Evolutionary conservation across 1,284 basidiomycete species (phyloP).

Genomic region (Cryptococcus hybrid): DNA sequence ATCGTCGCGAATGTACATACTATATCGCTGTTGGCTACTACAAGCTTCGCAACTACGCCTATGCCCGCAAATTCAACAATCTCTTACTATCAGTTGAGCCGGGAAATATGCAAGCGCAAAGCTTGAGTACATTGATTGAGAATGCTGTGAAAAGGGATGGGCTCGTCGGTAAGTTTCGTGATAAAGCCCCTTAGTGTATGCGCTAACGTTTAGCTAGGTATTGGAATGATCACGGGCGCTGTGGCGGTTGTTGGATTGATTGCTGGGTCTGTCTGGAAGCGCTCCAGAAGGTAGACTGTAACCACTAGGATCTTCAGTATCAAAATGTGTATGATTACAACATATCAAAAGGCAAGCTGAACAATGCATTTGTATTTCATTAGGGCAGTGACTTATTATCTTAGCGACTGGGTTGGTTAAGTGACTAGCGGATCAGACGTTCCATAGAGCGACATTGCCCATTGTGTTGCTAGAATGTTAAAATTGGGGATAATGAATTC

Average conservation of each 20-base stretch:
- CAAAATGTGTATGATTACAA: too few relatives aligned
- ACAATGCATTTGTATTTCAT: too few relatives aligned
- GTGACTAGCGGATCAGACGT: too few relatives aligned
- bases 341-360: too few relatives aligned
- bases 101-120: conserved; percentile 88
- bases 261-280: conserved; percentile 78
- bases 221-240: conserved; percentile 88
- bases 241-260: conserved; percentile 82
- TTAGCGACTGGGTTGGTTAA: too few relatives aligned
- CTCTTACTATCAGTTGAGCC: conserved; percentile 92
- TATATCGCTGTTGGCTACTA: conserved; percentile 96
- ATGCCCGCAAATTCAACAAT: conserved; percentile 90
- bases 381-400: too few relatives aligned
- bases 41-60: conserved; percentile 94
- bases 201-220: conserved; percentile 67
- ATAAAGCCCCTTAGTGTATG: conserved; percentile 8
- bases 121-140: conserved; percentile 80
- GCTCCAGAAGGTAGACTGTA: conserved; percentile 53
- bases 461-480: too few relatives aligned
- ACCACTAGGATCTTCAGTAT: too few relatives aligned
- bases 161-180: conserved; percentile 41
- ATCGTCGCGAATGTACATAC: conserved; percentile 93
- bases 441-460: too few relatives aligned
- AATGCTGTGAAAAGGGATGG: conserved; percentile 72
- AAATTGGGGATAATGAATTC: too few relatives aligned